Percentiles rank a stretch among this genome's conserved stretches.
Evolutionary conservation across 768 basidiomycete genomes (phyloP).

Genomic region (Tricholoma sp.): DNA sequence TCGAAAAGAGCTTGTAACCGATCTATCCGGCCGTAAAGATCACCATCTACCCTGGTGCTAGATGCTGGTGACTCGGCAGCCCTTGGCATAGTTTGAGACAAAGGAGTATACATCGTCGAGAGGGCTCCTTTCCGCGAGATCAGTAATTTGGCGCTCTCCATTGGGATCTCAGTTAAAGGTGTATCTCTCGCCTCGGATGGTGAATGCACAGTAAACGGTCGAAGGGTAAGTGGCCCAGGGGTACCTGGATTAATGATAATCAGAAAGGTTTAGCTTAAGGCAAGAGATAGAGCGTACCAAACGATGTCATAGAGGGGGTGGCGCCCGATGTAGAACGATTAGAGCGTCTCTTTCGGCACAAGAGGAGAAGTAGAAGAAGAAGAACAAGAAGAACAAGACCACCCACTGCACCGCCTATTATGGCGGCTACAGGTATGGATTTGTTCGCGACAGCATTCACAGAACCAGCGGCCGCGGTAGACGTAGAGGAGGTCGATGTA

Average conservation of each 20-base stretch:
- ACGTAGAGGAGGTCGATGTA: not conserved
- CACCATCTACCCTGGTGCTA: not conserved
- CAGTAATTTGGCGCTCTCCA: not conserved
- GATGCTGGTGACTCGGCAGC: not conserved
- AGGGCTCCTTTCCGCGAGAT: not conserved
- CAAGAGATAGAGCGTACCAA: not conserved
- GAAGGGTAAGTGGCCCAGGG: not conserved
- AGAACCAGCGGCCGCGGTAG: not conserved
- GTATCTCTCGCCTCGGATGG: not conserved
- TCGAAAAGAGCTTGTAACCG: not conserved
- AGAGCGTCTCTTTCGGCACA: not conserved
- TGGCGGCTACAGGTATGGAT: constrained; percentile 4
- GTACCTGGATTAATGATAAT: not conserved
- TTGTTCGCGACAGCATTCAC: not conserved
- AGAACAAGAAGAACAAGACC: not conserved
- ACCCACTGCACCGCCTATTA: constrained; percentile 8
- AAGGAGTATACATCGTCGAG: not conserved
- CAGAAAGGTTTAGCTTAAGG: not conserved
- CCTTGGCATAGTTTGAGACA: not conserved
- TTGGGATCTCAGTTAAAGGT: not conserved
- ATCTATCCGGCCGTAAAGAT: not conserved
- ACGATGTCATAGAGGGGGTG: not conserved
- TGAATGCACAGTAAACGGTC: not conserved
- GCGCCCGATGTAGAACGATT: not conserved
- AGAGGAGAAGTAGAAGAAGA: not conserved